A percentile compares a stretch with the other conserved stretches of the same genome.
Conservation (phyloP, 345 rosid genomes). For the Acer campestre region DNA sequence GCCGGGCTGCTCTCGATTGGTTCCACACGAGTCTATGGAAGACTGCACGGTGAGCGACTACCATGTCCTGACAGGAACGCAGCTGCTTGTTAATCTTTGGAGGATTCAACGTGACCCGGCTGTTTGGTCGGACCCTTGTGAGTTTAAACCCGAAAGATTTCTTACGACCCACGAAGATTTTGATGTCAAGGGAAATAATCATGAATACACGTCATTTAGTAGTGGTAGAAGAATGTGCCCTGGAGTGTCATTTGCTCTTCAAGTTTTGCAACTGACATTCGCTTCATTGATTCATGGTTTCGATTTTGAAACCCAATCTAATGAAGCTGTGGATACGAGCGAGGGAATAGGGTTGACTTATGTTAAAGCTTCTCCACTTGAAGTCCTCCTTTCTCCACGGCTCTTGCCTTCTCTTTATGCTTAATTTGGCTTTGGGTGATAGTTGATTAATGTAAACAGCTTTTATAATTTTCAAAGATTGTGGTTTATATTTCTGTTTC, state of each 20-base stretch:
- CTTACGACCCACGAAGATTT: slow-evolving; percentile 25
- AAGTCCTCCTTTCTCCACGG: slow-evolving; percentile 34
- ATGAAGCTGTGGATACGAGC: slow-evolving; percentile 30
- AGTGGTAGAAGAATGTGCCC: slow-evolving; percentile 44
- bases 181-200: slow-evolving; percentile 26
- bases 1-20: slow-evolving; percentile 21
- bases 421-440: background rate
- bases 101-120: slow-evolving; percentile 34
- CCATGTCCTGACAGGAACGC: slow-evolving; percentile 26
- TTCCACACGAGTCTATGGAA: slow-evolving; percentile 27
- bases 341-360: slow-evolving; percentile 6
- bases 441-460: too few relatives aligned
- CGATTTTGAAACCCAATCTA: slow-evolving; percentile 20
- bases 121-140: slow-evolving; percentile 32
- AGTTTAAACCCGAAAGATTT: slow-evolving; percentile 36
- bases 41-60: slow-evolving; percentile 27
- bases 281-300: slow-evolving; percentile 35
- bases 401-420: slow-evolving; percentile 5
- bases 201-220: slow-evolving; percentile 32
- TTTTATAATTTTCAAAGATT: too few relatives aligned
- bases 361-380: slow-evolving; percentile 31
- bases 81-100: slow-evolving; percentile 22
- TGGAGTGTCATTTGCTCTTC: slow-evolving; percentile 31
- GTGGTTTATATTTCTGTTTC: too few relatives aligned
- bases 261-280: slow-evolving; percentile 23